phyloP scores from a whole-genome alignment of 192 early-diverging fungal genomes.

The Oehlia diaphana region DNA sequence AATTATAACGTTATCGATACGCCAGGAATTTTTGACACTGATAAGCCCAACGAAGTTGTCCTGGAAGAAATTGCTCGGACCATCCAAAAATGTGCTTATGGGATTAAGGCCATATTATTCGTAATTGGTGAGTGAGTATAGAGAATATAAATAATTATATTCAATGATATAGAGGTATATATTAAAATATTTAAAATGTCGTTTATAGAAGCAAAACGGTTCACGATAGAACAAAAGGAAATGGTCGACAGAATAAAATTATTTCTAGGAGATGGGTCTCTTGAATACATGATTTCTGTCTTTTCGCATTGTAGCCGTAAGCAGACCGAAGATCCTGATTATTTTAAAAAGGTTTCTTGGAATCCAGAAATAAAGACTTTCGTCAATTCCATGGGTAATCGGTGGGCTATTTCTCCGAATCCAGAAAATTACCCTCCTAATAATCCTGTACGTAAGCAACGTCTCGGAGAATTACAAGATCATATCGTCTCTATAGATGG shows the following conservation, averaged over 20 bases:
- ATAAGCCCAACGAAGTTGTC: background rate
- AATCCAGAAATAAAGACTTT: background rate
- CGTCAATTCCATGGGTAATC: background rate
- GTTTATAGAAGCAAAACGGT: constrained; percentile 1
- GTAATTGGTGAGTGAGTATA: background rate
- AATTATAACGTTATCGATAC: background rate
- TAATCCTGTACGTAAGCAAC: too few relatives aligned
- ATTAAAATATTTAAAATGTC: background rate
- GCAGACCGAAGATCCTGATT: background rate
- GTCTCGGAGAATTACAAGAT: background rate
- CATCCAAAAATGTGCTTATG: background rate
- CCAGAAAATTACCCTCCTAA: background rate
- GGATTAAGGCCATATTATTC: constrained; percentile 10
- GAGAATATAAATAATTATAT: too few relatives aligned
- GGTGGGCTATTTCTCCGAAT: constrained; percentile 3
- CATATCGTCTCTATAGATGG: background rate
- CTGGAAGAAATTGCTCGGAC: background rate
- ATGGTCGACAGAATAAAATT: background rate
- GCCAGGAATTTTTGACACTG: background rate
- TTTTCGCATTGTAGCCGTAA: background rate
- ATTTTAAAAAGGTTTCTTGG: background rate
- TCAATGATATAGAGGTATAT: background rate
- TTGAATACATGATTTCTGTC: background rate
- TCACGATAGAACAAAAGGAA: background rate
- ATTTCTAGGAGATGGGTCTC: background rate